Evolutionary conservation across 495 filamentous ascomycete species (phyloP).

Genomic region (Tuber melanosporum): DNA sequence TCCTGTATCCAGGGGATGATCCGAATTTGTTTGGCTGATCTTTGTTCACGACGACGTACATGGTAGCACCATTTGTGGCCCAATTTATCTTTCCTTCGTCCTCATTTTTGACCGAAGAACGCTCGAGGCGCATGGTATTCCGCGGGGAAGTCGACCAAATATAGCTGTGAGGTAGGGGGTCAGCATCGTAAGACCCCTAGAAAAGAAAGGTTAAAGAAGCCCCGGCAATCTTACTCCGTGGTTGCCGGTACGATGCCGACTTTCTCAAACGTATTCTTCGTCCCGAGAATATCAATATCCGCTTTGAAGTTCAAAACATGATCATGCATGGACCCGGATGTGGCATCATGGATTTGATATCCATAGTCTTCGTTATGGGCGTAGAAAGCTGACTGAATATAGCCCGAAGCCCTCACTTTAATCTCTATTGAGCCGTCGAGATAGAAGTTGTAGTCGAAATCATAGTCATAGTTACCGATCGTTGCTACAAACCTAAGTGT

Average conservation of each 20-base stretch:
- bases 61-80: conserved; percentile 48
- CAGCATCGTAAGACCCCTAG: not conserved
- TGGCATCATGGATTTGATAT: conserved; percentile 52
- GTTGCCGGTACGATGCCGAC: conserved; percentile 44
- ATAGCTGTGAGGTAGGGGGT: conserved; percentile 35
- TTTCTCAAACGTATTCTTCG: conserved; percentile 48
- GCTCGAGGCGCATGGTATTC: conserved; percentile 53
- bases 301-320: conserved; percentile 57
- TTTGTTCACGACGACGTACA: conserved; percentile 51
- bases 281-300: conserved; percentile 52
- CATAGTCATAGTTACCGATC: conserved; percentile 55
- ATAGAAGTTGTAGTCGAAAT: conserved; percentile 51
- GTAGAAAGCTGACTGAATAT: conserved; percentile 53
- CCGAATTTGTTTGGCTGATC: conserved; percentile 51
- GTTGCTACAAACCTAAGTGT: conserved; percentile 48
- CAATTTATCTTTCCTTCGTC: conserved; percentile 50
- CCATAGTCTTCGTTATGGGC: conserved; percentile 52
- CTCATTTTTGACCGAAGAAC: conserved; percentile 47
- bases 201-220: conserved; percentile 6
- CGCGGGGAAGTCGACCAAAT: conserved; percentile 48
- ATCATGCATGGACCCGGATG: conserved; percentile 55
- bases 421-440: conserved; percentile 54
- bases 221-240: conserved; percentile 35
- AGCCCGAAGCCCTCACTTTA: conserved; percentile 53
- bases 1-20: conserved; percentile 53